Evolutionary conservation across 345 rosid species (phyloP).

Genomic region (Hypericum perforatum): DNA sequence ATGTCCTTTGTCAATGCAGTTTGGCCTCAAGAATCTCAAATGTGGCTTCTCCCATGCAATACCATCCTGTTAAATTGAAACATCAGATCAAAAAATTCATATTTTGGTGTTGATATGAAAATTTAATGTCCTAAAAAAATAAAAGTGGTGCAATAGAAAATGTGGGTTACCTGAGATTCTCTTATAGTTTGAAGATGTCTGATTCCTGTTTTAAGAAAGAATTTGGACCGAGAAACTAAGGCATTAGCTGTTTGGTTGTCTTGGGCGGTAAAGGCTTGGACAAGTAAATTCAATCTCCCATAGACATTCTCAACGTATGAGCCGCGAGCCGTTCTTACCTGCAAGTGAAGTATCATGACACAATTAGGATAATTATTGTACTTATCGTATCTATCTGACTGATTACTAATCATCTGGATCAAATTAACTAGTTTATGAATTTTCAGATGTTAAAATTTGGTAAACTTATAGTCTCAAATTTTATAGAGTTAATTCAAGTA

Average conservation of each 20-base stretch:
- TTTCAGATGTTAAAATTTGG: too few relatives aligned
- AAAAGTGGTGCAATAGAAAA: too few relatives aligned
- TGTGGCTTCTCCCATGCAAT: slow-evolving; percentile 52
- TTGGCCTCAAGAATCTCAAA: slow-evolving; percentile 24
- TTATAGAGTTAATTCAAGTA: too few relatives aligned
- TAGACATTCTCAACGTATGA: slow-evolving; percentile 50
- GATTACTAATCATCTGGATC: too few relatives aligned
- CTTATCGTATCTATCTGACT: too few relatives aligned
- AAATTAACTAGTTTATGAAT: too few relatives aligned
- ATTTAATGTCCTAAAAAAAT: too few relatives aligned
- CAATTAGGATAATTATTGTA: too few relatives aligned
- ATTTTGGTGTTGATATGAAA: too few relatives aligned
- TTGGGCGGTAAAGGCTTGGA: slow-evolving; percentile 41
- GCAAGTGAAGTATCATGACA: slow-evolving; percentile 1
- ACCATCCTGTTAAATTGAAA: slow-evolving; percentile 33
- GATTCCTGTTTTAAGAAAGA: slow-evolving; percentile 29
- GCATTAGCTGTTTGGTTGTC: slow-evolving; percentile 34
- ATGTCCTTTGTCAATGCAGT: slow-evolving; percentile 14
- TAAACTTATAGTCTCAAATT: too few relatives aligned
- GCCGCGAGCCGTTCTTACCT: slow-evolving; percentile 35
- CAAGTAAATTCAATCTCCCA: slow-evolving; percentile 43
- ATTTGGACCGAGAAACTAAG: slow-evolving; percentile 30
- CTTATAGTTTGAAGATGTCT: slow-evolving; percentile 32
- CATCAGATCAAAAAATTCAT: too few relatives aligned
- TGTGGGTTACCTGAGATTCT: slow-evolving; percentile 31